Base-by-base conservation (phyloP, 1,284 basidiomycete genomes). In the Pascua sp. region DNA sequence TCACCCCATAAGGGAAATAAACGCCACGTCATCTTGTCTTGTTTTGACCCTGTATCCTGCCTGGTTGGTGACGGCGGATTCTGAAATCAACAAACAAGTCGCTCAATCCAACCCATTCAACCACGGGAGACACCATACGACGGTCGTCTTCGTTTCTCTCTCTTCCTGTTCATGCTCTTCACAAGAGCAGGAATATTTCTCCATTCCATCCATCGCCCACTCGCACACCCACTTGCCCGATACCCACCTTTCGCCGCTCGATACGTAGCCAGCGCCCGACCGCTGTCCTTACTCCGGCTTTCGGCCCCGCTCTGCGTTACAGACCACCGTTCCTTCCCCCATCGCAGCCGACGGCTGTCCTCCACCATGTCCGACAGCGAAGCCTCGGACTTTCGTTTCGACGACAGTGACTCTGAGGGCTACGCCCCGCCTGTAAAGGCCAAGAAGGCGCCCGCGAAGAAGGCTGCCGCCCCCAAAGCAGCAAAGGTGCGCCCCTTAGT, bases 341-440 rank as follows among this genome's bases (percentile, higher is more conserved):
- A 37, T 45, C 43, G 17, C 17, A 24, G 44, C 42, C 36, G 39
- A 45, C 48, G 43, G 16, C 53, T 45, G 9, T 41, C 42, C 49
- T 51, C 40, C 50, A 63, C 43, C 52, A 77, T 77, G 75, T 75
- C 73, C n/a, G 73, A 75, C 61, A 69, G 66, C 55, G 75, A 75
- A 47, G 67, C 56, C n/a, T 68, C 67, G 43, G 64, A 68, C 47
- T 68, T 67, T 46, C 53, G 60, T n/a, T 48, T 64, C 32, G 65
- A 66, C 24, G 73, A 69, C 47, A 71, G 71, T 59, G 75, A 64
- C 24, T 76, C 74, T 5, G 75, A 77, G 24, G 72, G 62, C 16
- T 76, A 63, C 43, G 67, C 63, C 43, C 55, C 61, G 24, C 54
- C 64, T n/a, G 18, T 39, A 5, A 61, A 58, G 50, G 42, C 41